Evolutionary conservation across 225 moss, liverwort and hornwort genomes (phyloP).

Genomic region (Lunularia cruciata): DNA sequence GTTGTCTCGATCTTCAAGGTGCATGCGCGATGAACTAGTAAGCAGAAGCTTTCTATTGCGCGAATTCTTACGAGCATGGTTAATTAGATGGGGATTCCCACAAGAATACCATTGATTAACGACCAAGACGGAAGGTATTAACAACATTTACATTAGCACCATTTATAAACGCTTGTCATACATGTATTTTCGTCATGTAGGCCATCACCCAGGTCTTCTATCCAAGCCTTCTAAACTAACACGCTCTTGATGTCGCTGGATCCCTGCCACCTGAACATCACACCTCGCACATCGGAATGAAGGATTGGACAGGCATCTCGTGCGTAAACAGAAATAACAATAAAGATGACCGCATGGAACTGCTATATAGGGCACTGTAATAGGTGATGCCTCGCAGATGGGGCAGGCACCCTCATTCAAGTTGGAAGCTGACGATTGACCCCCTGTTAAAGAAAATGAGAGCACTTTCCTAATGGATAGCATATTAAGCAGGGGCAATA

Average conservation of each 20-base stretch:
- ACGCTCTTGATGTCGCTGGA: constrained; percentile 68
- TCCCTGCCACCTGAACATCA: constrained; percentile 61
- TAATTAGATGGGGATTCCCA: background rate
- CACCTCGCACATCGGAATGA: constrained; percentile 63
- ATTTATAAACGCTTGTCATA: too few species aligned
- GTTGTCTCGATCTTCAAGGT: too few species aligned
- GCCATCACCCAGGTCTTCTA: constrained; percentile 29
- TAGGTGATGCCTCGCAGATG: constrained; percentile 73
- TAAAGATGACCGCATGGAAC: constrained; percentile 88
- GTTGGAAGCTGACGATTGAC: constrained; percentile 44
- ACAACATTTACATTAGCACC: background rate
- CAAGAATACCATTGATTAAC: background rate
- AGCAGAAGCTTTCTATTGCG: background rate
- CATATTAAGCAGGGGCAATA: constrained; percentile 90
- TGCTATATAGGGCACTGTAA: constrained; percentile 67
- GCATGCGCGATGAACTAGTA: background rate
- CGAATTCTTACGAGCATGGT: background rate
- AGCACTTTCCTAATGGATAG: constrained; percentile 80
- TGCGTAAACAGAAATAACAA: constrained; percentile 93
- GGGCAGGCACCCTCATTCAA: constrained; percentile 81
- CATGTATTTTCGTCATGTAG: background rate
- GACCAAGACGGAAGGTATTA: background rate
- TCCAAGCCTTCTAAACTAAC: constrained; percentile 46
- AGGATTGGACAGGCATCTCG: constrained; percentile 76
- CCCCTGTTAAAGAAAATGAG: constrained; percentile 59